Evolutionary conservation across 78 protist species (phyloP), one percentile per base, ranked within the genome.

Genomic region (Salpingoeca rosetta): DNA sequence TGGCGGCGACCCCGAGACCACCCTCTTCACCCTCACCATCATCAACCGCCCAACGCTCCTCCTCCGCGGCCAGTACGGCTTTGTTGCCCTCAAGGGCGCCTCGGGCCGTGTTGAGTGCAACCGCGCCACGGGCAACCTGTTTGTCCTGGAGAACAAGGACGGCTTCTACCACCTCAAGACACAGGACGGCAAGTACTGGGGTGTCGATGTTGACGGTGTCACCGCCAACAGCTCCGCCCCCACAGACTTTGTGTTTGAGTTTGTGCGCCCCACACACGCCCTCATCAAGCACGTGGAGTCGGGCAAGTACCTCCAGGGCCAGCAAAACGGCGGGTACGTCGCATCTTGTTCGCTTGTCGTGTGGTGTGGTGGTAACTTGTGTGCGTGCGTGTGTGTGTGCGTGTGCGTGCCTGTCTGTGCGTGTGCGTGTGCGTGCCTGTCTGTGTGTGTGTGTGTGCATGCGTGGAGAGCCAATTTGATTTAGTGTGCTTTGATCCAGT

Each of bases 1-100:
- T 73, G 83, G 27, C 73, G 57, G 37, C 35, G 37, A 2, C 27
- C 74, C 27, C n/a, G 83, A 42, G 75, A 44, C 3, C n/a, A 73
- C 7, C 28, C 35, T 2, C 39, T 44, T 44, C 38, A 44, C 57
- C 37, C 43, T 80, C 83, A 44, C 57, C 45, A 41, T 80, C 73
- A 80, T 44, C 74, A 80, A 80, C 83, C 83, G 83, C 57, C 83
- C 83, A 1, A 41, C 36, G 74, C 65, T 80, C 3, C 40, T 80
- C 39, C 83, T 80, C 73, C 83, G 83, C 38, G 37, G 73, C 83
- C 44, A 80, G 83, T 44, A 80, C 73, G 83, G 83, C 37, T 80
- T 80, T 39, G 41, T 80, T 27, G 83, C 74, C 83, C 0, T 27
- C 83, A 80, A 80, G 83, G 65, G 65, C 17, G 83, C 75, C 57